Evolutionary conservation across 2,329 filamentous ascomycete species (phyloP).

Genomic region (Fusarium palustre): DNA sequence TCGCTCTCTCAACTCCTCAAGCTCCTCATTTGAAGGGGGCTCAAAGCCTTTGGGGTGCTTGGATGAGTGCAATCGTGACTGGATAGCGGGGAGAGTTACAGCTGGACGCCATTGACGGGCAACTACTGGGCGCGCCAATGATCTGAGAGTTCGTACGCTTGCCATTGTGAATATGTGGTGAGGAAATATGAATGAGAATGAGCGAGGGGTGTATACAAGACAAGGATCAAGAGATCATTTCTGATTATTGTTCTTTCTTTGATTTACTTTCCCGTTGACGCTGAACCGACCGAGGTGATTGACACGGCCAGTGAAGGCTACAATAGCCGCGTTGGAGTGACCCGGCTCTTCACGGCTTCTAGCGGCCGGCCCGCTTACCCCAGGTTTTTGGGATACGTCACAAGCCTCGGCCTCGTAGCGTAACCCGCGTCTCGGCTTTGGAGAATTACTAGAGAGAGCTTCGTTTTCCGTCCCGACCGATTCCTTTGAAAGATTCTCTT

Average conservation of each 20-base stretch:
- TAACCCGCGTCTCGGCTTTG: conserved; percentile 32
- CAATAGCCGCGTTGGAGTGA: conserved; percentile 25
- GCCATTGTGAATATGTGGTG: conserved; percentile 51
- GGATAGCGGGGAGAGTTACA: conserved; percentile 52
- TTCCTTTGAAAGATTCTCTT: conserved; percentile 25
- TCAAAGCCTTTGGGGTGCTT: conserved; percentile 73
- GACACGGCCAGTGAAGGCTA: conserved; percentile 38
- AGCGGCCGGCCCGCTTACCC: conserved; percentile 45
- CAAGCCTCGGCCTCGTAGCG: conserved; percentile 43
- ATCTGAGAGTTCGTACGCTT: conserved; percentile 54
- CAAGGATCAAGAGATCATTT: background rate
- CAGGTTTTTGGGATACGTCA: conserved; percentile 46
- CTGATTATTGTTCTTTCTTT: conserved; percentile 6
- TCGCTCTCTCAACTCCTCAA: conserved; percentile 82
- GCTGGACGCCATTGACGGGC: conserved; percentile 42
- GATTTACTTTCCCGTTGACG: background rate
- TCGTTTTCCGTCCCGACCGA: conserved; percentile 3
- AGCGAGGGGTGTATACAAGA: background rate
- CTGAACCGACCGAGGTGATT: conserved; percentile 34
- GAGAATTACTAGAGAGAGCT: conserved; percentile 22
- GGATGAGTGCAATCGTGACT: conserved; percentile 63
- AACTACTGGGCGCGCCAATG: conserved; percentile 51
- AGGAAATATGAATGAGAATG: background rate
- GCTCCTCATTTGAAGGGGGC: conserved; percentile 76
- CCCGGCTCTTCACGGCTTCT: conserved; percentile 42